phyloP scores from a whole-genome alignment of 2,329 filamentous ascomycete genomes.

The Hypoxylon rubiginosum region DNA sequence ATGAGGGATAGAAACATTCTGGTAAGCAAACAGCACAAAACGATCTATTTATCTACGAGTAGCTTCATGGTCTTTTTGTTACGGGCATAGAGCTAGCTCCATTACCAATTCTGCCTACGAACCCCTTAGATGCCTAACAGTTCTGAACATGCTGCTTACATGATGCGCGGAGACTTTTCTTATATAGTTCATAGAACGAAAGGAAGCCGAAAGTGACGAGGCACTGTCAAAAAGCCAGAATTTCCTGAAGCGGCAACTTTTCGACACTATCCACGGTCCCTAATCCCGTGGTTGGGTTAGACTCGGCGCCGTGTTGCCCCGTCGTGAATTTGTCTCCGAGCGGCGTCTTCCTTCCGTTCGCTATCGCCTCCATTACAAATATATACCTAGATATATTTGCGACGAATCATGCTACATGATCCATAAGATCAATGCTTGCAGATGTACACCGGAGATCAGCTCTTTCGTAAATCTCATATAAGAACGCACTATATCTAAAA shows the following conservation, averaged over 20 bases:
- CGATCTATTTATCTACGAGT: background rate
- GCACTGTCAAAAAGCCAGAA: background rate
- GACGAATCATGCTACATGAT: no score
- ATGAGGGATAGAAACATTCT: background rate
- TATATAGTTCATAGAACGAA: no score
- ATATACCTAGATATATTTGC: background rate
- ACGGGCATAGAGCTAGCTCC: background rate
- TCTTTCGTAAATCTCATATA: background rate
- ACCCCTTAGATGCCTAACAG: background rate
- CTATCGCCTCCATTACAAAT: conserved; percentile 6
- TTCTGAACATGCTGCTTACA: background rate
- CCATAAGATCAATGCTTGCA: background rate
- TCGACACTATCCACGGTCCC: background rate
- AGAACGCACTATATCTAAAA: background rate
- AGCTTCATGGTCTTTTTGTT: no score
- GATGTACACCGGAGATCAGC: background rate
- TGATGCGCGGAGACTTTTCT: conserved; percentile 24
- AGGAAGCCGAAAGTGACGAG: background rate
- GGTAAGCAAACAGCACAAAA: background rate
- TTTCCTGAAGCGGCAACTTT: conserved; percentile 6
- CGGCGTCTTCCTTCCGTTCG: background rate
- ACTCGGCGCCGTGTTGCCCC: conserved; percentile 30
- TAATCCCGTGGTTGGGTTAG: conserved; percentile 1
- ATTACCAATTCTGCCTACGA: background rate
- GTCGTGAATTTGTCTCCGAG: conserved; percentile 27